These are phyloP conservation scores for Panus rudis DNA, from an alignment of 768 basidiomycete genomes.

Conservation along the genomic window DNA sequence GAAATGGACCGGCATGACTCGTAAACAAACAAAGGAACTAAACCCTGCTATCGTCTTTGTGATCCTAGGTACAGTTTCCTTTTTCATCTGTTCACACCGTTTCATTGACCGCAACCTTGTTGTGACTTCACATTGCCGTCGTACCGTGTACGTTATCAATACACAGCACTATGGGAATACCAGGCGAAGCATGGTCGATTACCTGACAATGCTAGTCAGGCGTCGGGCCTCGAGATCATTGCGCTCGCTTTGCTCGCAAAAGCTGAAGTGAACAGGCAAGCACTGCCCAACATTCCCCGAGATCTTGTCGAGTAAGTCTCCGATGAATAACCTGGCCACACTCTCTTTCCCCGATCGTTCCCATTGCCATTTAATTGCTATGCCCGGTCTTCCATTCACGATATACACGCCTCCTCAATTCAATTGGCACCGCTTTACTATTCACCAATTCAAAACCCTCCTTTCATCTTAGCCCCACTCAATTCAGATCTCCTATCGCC, in stretches of 20 bases:
- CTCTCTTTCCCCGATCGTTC: neutral
- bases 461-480: too few species aligned
- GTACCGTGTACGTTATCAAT: neutral
- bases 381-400: too few species aligned
- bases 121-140: neutral
- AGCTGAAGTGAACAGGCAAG: slow-evolving; percentile 67
- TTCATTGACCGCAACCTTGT: neutral
- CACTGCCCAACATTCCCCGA: slow-evolving; percentile 47
- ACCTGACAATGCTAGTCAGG: slow-evolving; percentile 42
- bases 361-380: neutral
- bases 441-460: too few species aligned
- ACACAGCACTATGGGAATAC: slow-evolving; percentile 77
- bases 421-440: too few species aligned
- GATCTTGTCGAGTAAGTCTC: slow-evolving; percentile 55
- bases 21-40: slow-evolving; percentile 75
- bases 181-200: slow-evolving; percentile 54
- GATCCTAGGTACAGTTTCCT: slow-evolving; percentile 52
- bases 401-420: too few species aligned
- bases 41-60: slow-evolving; percentile 68
- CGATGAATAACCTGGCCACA: neutral
- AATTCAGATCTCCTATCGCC: too few species aligned
- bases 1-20: slow-evolving; percentile 63
- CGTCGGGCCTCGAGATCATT: slow-evolving; percentile 54
- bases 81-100: neutral
- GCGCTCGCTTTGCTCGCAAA: slow-evolving; percentile 52